phyloP scores from a whole-genome alignment of 1,284 basidiomycete genomes.

The Crepidotus sp. region DNA sequence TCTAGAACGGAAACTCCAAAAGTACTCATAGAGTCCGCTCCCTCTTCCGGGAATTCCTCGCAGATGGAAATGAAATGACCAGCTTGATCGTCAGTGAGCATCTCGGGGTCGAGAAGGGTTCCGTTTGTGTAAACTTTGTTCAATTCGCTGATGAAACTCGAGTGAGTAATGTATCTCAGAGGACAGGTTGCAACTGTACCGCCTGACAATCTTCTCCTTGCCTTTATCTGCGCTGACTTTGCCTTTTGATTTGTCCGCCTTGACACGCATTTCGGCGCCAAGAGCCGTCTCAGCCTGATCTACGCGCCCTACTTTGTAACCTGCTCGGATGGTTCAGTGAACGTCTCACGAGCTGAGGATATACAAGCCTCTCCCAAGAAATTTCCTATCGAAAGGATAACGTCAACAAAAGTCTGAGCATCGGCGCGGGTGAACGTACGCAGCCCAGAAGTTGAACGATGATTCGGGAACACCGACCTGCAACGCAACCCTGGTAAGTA shows the following conservation, averaged over 20 bases:
- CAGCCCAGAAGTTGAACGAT: slow-evolving; percentile 89
- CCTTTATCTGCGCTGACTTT: slow-evolving; percentile 47
- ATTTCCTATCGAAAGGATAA: slow-evolving; percentile 43
- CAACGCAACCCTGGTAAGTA: not conserved
- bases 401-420: not conserved
- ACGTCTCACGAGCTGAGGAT: not conserved
- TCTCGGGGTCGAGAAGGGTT: slow-evolving; percentile 87
- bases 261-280: slow-evolving; percentile 74
- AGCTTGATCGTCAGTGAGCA: slow-evolving; percentile 89
- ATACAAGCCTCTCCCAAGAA: slow-evolving; percentile 62
- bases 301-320: slow-evolving; percentile 95
- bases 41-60: slow-evolving; percentile 42
- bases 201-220: slow-evolving; percentile 77
- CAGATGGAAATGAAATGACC: slow-evolving; percentile 92
- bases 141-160: slow-evolving; percentile 55
- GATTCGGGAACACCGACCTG: slow-evolving; percentile 95
- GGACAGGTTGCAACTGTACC: slow-evolving; percentile 30
- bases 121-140: slow-evolving; percentile 96
- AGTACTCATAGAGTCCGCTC: slow-evolving; percentile 39
- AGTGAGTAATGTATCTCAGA: not conserved
- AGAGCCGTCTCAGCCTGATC: slow-evolving; percentile 94
- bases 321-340: slow-evolving; percentile 32
- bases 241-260: slow-evolving; percentile 58
- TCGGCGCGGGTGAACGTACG: slow-evolving; percentile 39
- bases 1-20: slow-evolving; percentile 96